phyloP scores from a whole-genome alignment of 495 filamentous ascomycete species.

The Pyronema omphalodes region DNA sequence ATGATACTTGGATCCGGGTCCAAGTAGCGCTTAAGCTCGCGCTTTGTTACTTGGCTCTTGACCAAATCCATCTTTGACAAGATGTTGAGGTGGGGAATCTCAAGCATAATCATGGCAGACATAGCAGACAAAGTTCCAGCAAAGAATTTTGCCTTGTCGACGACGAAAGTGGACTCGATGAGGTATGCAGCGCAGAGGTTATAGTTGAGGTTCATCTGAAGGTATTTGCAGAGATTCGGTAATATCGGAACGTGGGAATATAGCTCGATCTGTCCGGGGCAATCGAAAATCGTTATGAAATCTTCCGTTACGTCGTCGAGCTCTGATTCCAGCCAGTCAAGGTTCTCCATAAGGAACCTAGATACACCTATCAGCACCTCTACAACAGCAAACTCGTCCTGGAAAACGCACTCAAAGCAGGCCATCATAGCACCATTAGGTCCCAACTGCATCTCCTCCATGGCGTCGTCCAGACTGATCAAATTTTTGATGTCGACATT shows the following conservation, averaged over 20 bases:
- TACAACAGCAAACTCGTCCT: not conserved
- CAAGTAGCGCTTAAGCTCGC: slow-evolving; percentile 70
- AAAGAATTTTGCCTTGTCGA: slow-evolving; percentile 93
- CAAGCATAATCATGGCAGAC: slow-evolving; percentile 96
- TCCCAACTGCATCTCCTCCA: slow-evolving; percentile 87
- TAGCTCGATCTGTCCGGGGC: slow-evolving; percentile 96
- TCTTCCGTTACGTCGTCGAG: slow-evolving; percentile 82
- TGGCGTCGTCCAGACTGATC: slow-evolving; percentile 90
- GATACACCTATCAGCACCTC: not conserved
- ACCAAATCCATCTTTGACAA: slow-evolving; percentile 94
- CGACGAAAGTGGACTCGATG: slow-evolving; percentile 82
- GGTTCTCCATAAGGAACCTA: slow-evolving; percentile 72
- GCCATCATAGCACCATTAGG: slow-evolving; percentile 94
- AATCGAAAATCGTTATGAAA: slow-evolving; percentile 91
- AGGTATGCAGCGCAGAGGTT: slow-evolving; percentile 89
- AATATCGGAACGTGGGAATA: slow-evolving; percentile 93
- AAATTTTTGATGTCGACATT: slow-evolving; percentile 95
- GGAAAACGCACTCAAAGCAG: slow-evolving; percentile 58
- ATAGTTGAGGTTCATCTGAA: slow-evolving; percentile 65
- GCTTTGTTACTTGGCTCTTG: slow-evolving; percentile 59
- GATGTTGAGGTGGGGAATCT: slow-evolving; percentile 86
- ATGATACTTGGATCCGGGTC: slow-evolving; percentile 52
- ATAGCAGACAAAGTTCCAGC: slow-evolving; percentile 87
- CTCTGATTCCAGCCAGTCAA: slow-evolving; percentile 78
- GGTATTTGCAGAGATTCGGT: slow-evolving; percentile 63